Evolutionary conservation across 2,329 filamentous ascomycete genomes (phyloP).

Genomic region (Tolypocladium nubicola): DNA sequence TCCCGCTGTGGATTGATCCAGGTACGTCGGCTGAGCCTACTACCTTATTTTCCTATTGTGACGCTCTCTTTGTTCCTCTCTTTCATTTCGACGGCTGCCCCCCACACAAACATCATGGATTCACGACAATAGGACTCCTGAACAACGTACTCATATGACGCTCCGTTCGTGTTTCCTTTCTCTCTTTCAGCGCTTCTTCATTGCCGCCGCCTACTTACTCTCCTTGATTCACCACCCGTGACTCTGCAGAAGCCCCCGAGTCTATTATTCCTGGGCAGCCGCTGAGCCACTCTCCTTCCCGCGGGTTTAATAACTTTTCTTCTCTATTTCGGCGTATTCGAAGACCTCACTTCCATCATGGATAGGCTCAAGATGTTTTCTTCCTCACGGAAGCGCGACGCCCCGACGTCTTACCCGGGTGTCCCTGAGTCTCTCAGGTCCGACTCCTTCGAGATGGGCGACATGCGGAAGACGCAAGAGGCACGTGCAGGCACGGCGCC

Average conservation of each 20-base stretch:
- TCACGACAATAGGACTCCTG: neutral
- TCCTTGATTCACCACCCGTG: neutral
- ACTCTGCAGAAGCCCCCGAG: neutral
- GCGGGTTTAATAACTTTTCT: neutral
- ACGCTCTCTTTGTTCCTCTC: neutral
- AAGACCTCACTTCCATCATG: neutral
- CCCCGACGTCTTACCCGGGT: constrained; percentile 20
- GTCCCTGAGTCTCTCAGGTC: constrained; percentile 26
- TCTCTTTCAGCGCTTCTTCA: neutral
- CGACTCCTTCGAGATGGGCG: constrained; percentile 24
- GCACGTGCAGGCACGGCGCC: constrained; percentile 46
- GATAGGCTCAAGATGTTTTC: constrained; percentile 25
- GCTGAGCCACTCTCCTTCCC: neutral
- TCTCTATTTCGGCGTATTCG: neutral
- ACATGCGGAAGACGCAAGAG: constrained; percentile 18
- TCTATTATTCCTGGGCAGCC: neutral
- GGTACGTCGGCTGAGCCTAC: neutral
- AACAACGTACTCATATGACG: neutral
- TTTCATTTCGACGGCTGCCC: neutral
- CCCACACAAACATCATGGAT: neutral
- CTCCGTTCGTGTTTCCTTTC: neutral
- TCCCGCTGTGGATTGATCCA: neutral
- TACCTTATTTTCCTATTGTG: neutral
- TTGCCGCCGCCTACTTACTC: neutral
- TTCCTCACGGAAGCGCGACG: constrained; percentile 21